phyloP scores from a whole-genome alignment of 306 rosid genomes.

The Rubus idaeus region DNA sequence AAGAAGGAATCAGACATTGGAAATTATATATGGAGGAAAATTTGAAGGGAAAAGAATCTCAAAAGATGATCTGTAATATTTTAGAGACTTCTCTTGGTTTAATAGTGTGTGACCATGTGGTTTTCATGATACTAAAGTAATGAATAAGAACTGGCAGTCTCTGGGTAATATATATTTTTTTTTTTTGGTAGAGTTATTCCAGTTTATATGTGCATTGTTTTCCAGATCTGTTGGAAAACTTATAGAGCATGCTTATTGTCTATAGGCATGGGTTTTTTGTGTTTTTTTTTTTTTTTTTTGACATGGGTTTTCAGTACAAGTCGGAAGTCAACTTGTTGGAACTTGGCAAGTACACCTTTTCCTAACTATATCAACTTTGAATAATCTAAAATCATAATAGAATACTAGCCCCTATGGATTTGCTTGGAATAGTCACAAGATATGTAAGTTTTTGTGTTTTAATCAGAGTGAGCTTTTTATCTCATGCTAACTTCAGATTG shows the following conservation, averaged over 20 bases:
- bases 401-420: background rate
- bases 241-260: background rate
- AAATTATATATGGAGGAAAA: background rate
- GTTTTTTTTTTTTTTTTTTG: too few relatives aligned
- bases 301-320: too few relatives aligned
- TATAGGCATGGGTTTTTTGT: background rate
- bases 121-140: background rate
- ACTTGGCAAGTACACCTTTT: too few relatives aligned
- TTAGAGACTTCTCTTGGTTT: background rate
- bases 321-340: too few relatives aligned
- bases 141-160: background rate
- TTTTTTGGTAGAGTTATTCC: background rate
- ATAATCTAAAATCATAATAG: background rate
- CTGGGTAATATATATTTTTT: background rate
- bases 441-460: background rate
- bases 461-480: background rate
- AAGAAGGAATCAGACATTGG: background rate
- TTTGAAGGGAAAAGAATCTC: background rate
- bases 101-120: background rate
- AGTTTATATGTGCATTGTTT: background rate
- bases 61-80: background rate
- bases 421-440: background rate
- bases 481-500: background rate
- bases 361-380: background rate
- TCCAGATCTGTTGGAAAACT: background rate